Conservation (phyloP, 768 basidiomycete genomes). For the Daedaleopsis sinensis region DNA sequence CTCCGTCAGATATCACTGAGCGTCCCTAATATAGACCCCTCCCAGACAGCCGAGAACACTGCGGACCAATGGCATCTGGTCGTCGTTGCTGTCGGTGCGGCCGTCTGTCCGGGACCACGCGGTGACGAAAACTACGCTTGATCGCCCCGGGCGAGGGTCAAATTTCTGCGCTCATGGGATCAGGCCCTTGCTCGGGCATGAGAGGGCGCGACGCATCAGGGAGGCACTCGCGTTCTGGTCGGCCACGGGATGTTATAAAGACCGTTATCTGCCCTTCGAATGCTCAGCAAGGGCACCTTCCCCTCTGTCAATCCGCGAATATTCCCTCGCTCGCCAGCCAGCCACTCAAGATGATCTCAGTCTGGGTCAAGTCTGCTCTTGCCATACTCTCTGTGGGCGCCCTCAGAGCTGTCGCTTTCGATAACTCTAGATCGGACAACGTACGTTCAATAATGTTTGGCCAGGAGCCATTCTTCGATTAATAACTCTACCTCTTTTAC, state of each 20-base stretch:
- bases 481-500: not conserved
- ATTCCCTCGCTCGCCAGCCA: not conserved
- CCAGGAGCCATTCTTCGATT: not conserved
- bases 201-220: constrained; percentile 9
- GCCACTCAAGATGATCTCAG: constrained; percentile 14
- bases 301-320: not conserved
- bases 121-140: constrained; percentile 1
- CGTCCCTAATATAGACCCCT: constrained; percentile 10
- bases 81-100: not conserved
- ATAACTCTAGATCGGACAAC: constrained; percentile 22
- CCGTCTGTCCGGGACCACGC: constrained; percentile 1
- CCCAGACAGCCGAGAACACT: not conserved
- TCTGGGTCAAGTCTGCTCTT: constrained; percentile 14
- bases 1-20: constrained; percentile 7
- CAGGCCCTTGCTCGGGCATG: not conserved
- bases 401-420: constrained; percentile 16
- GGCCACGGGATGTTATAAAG: constrained; percentile 8
- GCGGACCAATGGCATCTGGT: not conserved
- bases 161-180: constrained; percentile 3
- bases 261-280: not conserved
- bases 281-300: not conserved
- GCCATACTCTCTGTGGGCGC: constrained; percentile 12
- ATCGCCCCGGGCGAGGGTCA: not conserved
- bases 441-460: constrained; percentile 9
- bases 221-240: constrained; percentile 7